Evolutionary conservation across 352 stramenopile species (phyloP).

Genomic region (Pythium insidiosum): DNA sequence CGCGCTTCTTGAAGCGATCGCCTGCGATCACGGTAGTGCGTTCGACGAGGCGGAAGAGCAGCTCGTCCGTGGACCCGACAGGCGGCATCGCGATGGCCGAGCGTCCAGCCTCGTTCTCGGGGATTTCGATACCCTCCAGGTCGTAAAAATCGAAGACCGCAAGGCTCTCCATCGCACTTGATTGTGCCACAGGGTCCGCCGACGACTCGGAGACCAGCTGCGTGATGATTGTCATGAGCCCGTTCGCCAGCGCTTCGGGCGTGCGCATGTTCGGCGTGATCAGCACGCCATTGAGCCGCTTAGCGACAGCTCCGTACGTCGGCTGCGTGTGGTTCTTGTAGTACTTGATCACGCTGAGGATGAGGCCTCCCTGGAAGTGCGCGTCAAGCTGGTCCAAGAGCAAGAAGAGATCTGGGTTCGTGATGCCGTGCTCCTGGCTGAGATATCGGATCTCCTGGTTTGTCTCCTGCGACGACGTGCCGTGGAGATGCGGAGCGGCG

Average conservation of each 20-base stretch:
- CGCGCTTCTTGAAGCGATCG: conserved; percentile 45
- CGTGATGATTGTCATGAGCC: conserved; percentile 43
- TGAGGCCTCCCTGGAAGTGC: conserved; percentile 44
- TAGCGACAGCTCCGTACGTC: conserved; percentile 47
- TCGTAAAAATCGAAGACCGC: conserved; percentile 52
- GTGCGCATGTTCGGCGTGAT: conserved; percentile 35
- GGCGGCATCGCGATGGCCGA: conserved; percentile 16
- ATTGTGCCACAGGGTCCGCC: too few relatives aligned
- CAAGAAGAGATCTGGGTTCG: conserved; percentile 45
- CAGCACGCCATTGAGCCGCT: conserved; percentile 50
- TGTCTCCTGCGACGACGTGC: conserved; percentile 25
- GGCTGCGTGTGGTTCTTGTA: conserved; percentile 38
- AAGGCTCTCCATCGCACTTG: too few relatives aligned
- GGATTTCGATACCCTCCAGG: conserved; percentile 20
- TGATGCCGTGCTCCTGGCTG: conserved; percentile 31
- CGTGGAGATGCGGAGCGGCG: conserved; percentile 36
- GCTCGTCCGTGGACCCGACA: conserved; percentile 31
- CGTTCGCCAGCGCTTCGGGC: conserved; percentile 22
- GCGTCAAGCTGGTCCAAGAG: conserved; percentile 33
- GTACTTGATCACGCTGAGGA: conserved; percentile 64
- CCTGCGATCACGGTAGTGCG: conserved; percentile 47
- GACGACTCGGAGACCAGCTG: conserved; percentile 21
- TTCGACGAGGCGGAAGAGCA: conserved; percentile 52
- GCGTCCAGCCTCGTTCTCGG: conserved; percentile 24
- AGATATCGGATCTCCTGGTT: conserved; percentile 33